Conservation (phyloP, 1,284 basidiomycete species). For the Ceratobasidium sp. region DNA sequence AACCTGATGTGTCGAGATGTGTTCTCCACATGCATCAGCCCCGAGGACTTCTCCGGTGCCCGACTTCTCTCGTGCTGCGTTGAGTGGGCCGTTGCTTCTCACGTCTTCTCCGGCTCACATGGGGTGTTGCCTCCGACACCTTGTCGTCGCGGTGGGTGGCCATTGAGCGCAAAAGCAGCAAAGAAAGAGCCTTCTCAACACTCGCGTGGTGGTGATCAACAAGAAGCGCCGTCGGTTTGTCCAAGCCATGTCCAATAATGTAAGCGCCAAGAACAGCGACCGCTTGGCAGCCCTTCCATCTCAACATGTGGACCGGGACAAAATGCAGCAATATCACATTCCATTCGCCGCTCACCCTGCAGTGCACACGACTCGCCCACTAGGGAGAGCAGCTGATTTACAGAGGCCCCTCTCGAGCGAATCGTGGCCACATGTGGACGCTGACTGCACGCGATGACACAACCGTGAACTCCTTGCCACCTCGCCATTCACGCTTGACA, state of each 20-base stretch:
- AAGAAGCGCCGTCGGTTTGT: too few relatives aligned
- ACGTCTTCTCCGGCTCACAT: background rate
- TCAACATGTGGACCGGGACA: background rate
- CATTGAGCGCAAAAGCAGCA: too few relatives aligned
- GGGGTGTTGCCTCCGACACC: background rate
- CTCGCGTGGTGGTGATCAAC: background rate
- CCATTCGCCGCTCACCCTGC: background rate
- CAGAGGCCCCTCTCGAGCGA: too few relatives aligned
- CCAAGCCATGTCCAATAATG: slow-evolving; percentile 15
- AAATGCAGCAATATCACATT: background rate
- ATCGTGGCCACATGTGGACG: too few relatives aligned
- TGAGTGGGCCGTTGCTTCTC: background rate
- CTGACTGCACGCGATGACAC: too few relatives aligned
- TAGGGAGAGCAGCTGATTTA: background rate
- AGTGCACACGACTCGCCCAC: background rate
- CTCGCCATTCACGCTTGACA: too few relatives aligned
- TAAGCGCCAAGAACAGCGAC: background rate
- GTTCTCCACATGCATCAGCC: background rate
- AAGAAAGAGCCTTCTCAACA: slow-evolving; percentile 12
- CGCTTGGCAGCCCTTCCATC: background rate
- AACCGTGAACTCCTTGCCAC: too few relatives aligned
- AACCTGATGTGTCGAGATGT: background rate
- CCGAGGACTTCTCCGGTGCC: background rate
- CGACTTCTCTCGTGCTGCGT: background rate
- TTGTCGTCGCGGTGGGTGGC: background rate